A percentile compares a stretch with the other conserved stretches of the same genome.
phyloP scores from a whole-genome alignment of 805 yeast species.

The Diddensiella transvaalensis region DNA sequence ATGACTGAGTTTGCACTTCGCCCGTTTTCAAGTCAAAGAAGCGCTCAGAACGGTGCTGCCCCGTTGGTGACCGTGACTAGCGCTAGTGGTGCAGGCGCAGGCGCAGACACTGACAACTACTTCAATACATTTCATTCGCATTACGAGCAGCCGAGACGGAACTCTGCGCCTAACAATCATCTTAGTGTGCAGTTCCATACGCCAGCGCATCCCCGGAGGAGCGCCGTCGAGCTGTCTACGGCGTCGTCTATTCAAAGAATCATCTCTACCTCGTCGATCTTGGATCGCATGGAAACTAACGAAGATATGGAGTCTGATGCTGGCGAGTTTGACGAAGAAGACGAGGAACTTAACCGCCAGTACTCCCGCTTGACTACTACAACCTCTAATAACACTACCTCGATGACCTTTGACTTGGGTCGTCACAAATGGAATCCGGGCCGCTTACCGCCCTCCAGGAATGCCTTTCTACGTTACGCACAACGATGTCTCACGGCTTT shows the following conservation, averaged over 20 bases:
- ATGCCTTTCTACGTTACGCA: conserved; percentile 22
- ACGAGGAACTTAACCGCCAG: not conserved
- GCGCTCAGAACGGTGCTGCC: not conserved
- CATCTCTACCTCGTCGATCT: not conserved
- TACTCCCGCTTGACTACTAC: not conserved
- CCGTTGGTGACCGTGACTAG: not conserved
- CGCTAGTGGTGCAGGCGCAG: not conserved
- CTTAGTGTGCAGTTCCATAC: conserved; percentile 4
- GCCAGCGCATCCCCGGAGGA: conserved; percentile 5
- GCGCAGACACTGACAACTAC: not conserved
- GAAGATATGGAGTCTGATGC: conserved; percentile 2
- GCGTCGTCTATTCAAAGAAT: not conserved
- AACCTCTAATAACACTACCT: conserved; percentile 10
- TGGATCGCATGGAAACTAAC: conserved; percentile 6
- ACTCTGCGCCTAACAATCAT: not conserved
- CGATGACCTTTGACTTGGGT: conserved; percentile 10
- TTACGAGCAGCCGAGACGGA: not conserved
- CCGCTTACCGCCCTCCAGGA: conserved; percentile 7
- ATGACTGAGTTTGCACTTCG: conserved; percentile 8
- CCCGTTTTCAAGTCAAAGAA: conserved; percentile 7
- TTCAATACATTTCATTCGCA: not conserved
- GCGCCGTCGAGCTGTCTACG: not conserved
- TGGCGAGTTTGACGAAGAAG: conserved; percentile 3
- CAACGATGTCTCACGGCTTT: conserved; percentile 24
- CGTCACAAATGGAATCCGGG: conserved; percentile 21